Conservation (phyloP, 2,329 filamentous ascomycete species). For the Trichoderma lentiforme region DNA sequence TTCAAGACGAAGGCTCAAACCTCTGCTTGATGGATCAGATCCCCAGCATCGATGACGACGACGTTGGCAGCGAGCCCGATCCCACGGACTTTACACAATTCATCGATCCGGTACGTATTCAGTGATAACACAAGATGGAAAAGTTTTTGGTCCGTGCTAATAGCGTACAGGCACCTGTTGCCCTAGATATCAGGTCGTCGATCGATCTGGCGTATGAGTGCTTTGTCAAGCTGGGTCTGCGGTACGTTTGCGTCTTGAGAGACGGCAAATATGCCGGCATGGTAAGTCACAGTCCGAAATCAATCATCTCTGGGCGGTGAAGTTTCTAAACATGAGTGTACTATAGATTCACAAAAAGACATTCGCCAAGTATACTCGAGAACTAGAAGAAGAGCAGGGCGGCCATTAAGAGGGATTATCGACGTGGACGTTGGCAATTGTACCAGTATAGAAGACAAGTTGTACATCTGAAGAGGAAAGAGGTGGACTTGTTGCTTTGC, state of each 20-base stretch:
- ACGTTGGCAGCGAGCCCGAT: conserved; percentile 55
- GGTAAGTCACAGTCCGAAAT: conserved; percentile 50
- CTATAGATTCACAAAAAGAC: conserved; percentile 84
- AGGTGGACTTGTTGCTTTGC: not conserved
- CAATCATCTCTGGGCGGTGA: too few relatives aligned
- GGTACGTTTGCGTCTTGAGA: conserved; percentile 85
- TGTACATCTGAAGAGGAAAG: not conserved
- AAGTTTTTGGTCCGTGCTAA: not conserved
- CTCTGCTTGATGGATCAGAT: conserved; percentile 80
- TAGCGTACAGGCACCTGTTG: conserved; percentile 68
- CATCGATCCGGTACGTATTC: conserved; percentile 71
- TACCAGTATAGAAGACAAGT: not conserved
- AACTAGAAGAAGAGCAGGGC: conserved; percentile 59
- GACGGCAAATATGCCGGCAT: conserved; percentile 86
- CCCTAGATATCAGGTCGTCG: conserved; percentile 82
- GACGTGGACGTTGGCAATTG: not conserved
- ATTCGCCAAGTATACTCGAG: conserved; percentile 91
- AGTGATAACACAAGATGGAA: too few relatives aligned
- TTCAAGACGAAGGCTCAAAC: conserved; percentile 69
- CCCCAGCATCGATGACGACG: conserved; percentile 60
- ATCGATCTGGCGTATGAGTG: conserved; percentile 97
- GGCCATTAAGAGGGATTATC: not conserved
- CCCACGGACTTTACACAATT: conserved; percentile 85
- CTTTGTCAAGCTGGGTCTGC: conserved; percentile 87
- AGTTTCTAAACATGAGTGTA: not conserved